Evolutionary conservation across 83 land plant genomes (phyloP), one percentile per base, ranked within the genome.

Genomic region (Picea abies): DNA sequence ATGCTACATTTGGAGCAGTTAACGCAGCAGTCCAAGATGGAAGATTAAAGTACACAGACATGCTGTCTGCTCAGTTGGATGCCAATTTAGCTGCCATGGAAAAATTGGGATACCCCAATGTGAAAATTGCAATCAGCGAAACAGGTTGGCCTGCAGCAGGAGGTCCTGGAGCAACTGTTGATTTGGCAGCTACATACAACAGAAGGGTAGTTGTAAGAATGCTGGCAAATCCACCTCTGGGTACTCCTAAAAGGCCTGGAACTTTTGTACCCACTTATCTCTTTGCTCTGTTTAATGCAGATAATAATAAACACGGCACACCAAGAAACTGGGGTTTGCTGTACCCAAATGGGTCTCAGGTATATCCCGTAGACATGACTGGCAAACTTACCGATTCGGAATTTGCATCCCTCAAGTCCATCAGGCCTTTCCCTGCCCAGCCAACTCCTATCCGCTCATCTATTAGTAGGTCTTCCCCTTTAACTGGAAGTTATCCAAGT

Each of bases 61-160:
- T 84, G 47, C 62, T 84, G n/a, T 84, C 83, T 35, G 84, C 83
- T 29, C 72, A 65, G 79, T 63, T 84, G 39, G 86, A 84, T 70
- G 69, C 86, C 10, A 63, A 49, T 17, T 10, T 80, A 35, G 83
- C 85, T 69, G 86, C 86, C 37, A 69, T 84, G 66, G 64, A 19
- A 22, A 67, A 81, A 56, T 63, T 84, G 49, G 84, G 84, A 44
- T 81, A 67, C 83, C 26, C 20, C 78, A 61, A 81, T 60, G 65
- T 84, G 26, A 29, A 49, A 32, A n/a, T 84, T 69, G 68, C 56
- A 16, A 71, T 84, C 14, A 49, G 77, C 19, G 86, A 81, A 60
- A 84, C 86, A 20, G 86, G 86, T 26, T 84, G 86, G 86, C 86
- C 86, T 25, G 35, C 58, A 32, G 63, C 69, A 23, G 84, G 86